Conservation (phyloP, 352 stramenopile genomes). For the Globisporangium iwayamae region DNA sequence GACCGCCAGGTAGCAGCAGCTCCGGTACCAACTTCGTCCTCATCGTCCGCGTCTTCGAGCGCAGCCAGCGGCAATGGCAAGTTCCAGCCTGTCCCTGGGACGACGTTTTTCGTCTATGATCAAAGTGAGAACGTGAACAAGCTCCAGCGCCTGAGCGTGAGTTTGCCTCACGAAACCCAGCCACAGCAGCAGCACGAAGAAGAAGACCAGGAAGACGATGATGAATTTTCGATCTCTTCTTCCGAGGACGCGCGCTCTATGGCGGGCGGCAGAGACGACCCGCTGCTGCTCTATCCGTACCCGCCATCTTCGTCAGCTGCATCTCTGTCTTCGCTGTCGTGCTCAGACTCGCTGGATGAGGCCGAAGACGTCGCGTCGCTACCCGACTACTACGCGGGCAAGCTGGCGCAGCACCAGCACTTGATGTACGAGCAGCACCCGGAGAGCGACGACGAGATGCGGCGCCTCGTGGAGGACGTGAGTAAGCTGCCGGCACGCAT, state of each 20-base stretch:
- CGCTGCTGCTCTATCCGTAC: not conserved
- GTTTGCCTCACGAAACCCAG: not conserved
- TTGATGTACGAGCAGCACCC: conserved; percentile 9
- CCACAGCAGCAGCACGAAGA: conserved; percentile 11
- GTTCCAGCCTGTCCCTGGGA: conserved; percentile 3
- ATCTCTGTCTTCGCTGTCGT: not conserved
- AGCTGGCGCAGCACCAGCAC: conserved; percentile 2
- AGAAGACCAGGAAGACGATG: conserved; percentile 7
- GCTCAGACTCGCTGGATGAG: conserved; percentile 12
- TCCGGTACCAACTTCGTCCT: not conserved
- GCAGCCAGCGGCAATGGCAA: not conserved
- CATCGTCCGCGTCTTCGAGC: not conserved
- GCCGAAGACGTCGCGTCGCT: conserved; percentile 17
- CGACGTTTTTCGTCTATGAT: conserved; percentile 51
- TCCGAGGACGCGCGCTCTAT: conserved; percentile 15
- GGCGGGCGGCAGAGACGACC: conserved; percentile 8
- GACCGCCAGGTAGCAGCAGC: not conserved
- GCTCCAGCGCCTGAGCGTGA: conserved; percentile 25
- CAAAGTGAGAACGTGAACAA: conserved; percentile 31
- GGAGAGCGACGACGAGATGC: conserved; percentile 50
- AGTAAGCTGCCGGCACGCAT: conserved; percentile 38
- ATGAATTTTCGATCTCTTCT: conserved; percentile 15
- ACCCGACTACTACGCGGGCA: conserved; percentile 4
- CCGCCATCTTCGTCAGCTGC: not conserved
- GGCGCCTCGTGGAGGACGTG: conserved; percentile 55